Base-by-base conservation (phyloP, 805 yeast species). In the Phaffomyces antillensis region DNA sequence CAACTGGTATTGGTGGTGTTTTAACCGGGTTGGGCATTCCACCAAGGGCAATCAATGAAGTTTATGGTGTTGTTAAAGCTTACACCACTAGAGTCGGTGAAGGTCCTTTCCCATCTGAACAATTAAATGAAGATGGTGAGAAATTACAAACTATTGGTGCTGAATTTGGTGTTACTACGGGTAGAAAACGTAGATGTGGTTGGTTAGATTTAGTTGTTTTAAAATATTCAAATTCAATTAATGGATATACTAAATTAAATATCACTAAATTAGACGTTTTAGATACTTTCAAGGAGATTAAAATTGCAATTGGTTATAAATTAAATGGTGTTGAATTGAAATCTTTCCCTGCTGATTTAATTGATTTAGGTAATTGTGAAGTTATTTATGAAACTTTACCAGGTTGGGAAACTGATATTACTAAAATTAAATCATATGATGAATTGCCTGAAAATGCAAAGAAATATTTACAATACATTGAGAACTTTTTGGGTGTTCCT, bases 61-160 rank as follows among this genome's bases (percentile, higher is more conserved):
- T 89, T 38, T 88, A 83, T 64, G 99, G 99, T 67, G 99, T 93
- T 24, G 98, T 91, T 39, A 93, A 93, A 73, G 98, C 98, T 36
- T 93, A 93, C 70, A 93, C 99, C 39, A 93, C 99, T 33, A 82
- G 99, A 69, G 99, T 93, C 45, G 99, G 99, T 59, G 98, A 90
- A 63, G 99, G 99, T 53, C 99, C 99, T 30, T 93, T 93, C 85
- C 97, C 99, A 50, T 83, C 98, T 46, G 99, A 93, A 70, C 98
- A 90, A 65, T 76, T 90, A 63, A 89, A 91, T 65, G 81, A 70
- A 33, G 79, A 72, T 40, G 99, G 99, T 61, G 95, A 86, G 59
- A 78, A 79, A 53, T 74, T 93, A 62, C 99, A 93, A 67, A 68
- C 74, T 37, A 86, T 93, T 51, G 99, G 99, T 60, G 96, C 90